Conservation (phyloP, 2,329 filamentous ascomycete species). For the Bipolaris gigantea region DNA sequence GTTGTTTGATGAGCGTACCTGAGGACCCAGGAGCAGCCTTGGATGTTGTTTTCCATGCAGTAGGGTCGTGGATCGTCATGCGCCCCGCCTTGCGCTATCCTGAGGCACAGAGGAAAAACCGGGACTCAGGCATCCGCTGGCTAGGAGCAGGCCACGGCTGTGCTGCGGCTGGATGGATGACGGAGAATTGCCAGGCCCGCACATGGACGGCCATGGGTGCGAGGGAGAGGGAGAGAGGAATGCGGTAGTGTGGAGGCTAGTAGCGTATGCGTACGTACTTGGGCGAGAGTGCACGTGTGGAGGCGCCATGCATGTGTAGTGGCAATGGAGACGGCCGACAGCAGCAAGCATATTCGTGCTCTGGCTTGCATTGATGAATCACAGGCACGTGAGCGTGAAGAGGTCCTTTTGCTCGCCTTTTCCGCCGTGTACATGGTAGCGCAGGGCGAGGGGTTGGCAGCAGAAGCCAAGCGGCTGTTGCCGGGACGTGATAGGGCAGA, state of each 20-base stretch:
- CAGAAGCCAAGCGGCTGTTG: slow-evolving; percentile 18
- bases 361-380: neutral
- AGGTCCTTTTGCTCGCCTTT: neutral
- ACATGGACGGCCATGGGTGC: too few relatives aligned
- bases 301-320: too few relatives aligned
- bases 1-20: slow-evolving; percentile 35
- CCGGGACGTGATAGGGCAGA: slow-evolving; percentile 21
- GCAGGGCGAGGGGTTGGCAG: slow-evolving; percentile 4
- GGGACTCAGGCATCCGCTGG: slow-evolving; percentile 42
- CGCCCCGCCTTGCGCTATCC: slow-evolving; percentile 14
- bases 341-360: neutral
- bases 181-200: slow-evolving; percentile 9
- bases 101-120: slow-evolving; percentile 34
- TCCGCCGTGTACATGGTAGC: slow-evolving; percentile 10
- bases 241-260: neutral
- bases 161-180: slow-evolving; percentile 7
- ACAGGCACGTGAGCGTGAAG: slow-evolving; percentile 21
- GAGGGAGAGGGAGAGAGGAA: too few relatives aligned
- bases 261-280: too few relatives aligned
- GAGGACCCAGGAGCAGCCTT: slow-evolving; percentile 16
- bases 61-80: slow-evolving; percentile 7
- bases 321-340: neutral
- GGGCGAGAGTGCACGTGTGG: neutral
- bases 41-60: slow-evolving; percentile 20
- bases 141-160: slow-evolving; percentile 9